Conservation (phyloP, 31 red algal species). For the Odonthalia washingtoniensis region DNA sequence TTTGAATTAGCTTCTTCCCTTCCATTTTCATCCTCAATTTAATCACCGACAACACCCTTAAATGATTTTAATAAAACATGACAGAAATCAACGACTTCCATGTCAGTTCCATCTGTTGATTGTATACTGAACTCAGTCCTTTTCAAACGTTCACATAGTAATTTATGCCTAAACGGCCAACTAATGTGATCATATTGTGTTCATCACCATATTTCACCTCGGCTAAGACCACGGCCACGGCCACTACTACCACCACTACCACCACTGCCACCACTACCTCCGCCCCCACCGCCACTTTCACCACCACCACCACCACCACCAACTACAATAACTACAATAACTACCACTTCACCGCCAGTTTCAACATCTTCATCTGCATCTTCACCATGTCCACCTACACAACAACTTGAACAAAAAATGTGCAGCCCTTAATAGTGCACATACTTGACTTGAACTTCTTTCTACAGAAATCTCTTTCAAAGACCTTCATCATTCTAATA, state of each 20-base stretch:
- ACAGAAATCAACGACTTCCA: slow-evolving; percentile 3
- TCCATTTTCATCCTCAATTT: too few species aligned
- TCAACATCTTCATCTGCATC: not conserved
- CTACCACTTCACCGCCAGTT: not conserved
- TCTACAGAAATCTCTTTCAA: too few species aligned
- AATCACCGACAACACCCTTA: too few species aligned
- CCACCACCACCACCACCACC: too few species aligned
- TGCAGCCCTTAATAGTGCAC: slow-evolving; percentile 18
- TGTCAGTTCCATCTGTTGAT: slow-evolving; percentile 40
- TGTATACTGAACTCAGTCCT: slow-evolving; percentile 60
- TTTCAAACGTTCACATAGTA: slow-evolving; percentile 54
- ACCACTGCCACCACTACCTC: slow-evolving; percentile 21
- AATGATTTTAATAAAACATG: slow-evolving; percentile 34
- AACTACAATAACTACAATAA: too few species aligned
- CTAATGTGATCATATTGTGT: slow-evolving; percentile 26
- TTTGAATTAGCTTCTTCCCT: slow-evolving; percentile 65
- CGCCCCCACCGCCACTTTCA: not conserved
- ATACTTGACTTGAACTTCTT: not conserved
- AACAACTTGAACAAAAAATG: not conserved
- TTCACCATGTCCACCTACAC: slow-evolving; percentile 3
- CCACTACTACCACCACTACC: slow-evolving; percentile 12
- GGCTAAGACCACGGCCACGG: not conserved
- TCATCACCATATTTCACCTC: slow-evolving; percentile 20
- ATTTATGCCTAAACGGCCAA: slow-evolving; percentile 61
- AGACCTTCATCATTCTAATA: too few species aligned